Base-by-base conservation (phyloP, 768 basidiomycete genomes). In the Phaeotremella fagi region DNA sequence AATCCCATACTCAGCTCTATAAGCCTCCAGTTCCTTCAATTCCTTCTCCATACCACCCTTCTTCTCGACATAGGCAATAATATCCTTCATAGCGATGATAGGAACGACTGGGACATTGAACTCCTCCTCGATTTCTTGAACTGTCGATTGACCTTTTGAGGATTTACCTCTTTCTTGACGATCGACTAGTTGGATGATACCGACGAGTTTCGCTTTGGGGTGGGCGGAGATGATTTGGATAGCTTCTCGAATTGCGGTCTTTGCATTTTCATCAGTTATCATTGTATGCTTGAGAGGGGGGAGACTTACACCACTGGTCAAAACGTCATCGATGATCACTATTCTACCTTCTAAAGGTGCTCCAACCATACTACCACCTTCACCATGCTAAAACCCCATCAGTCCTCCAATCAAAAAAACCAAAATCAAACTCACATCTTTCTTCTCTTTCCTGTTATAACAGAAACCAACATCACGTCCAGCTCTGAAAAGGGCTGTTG, bases 401-500 rank as follows among this genome's bases (percentile, higher is more conserved):
- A n/a, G n/a, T n/a, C n/a, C 31, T 33, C 7, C 31, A 33, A 16
- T 7, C 16, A 33, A 33, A 33, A 16, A 7, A 7, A 16, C 18
- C 7, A 18, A 18, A 41, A 7, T 12, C 14, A 24, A n/a, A 70
- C 72, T 59, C 58, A 74, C 72, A 59, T 88, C 87, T 73, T 99
- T 99, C 22, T 79, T 84, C 74, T 99, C 94, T 75, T 99, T 99
- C 43, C 94, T 82, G 70, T 97, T 91, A 64, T 91, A 95, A 20
- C 87, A 86, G 61, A 88, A 89, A 0, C 87, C 89, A 25, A 91
- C 82, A 28, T 81, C 77, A 36, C 83, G 78, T 3, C 77, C 75
- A 66, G 88, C 79, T 43, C 82, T 78, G 51, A 84, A 80, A 29
- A 99, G 80, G 20, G 85, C 79, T 18, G 92, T 79, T 2, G 86